Percentiles rank a stretch among this genome's conserved stretches.
phyloP scores from a whole-genome alignment of 768 basidiomycete genomes.

The Tylopilus sp. region DNA sequence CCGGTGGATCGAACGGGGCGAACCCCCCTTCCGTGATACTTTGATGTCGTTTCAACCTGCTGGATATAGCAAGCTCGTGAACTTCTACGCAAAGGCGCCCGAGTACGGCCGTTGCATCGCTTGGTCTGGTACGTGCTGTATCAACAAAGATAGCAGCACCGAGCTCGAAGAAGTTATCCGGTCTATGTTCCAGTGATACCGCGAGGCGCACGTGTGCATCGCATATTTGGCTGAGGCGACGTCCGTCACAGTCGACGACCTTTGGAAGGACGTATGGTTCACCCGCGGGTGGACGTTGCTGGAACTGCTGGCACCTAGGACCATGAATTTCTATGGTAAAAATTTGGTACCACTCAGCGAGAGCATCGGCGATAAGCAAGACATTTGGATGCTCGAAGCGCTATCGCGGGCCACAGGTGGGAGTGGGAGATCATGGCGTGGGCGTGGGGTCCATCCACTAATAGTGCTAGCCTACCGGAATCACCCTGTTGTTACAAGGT shows the following conservation, averaged over 20 bases:
- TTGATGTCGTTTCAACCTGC: conserved; percentile 27
- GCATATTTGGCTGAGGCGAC: conserved; percentile 8
- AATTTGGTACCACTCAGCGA: no score
- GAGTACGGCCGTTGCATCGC: conserved; percentile 25
- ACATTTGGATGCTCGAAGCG: no score
- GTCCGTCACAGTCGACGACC: conserved; percentile 1
- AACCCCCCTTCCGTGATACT: conserved; percentile 28
- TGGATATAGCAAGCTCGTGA: conserved; percentile 25
- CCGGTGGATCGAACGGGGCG: conserved; percentile 29
- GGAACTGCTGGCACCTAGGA: conserved; percentile 14
- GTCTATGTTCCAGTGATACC: conserved; percentile 15
- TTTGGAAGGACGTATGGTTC: conserved; percentile 7
- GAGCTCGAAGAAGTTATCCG: conserved; percentile 13
- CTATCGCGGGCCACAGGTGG: no score
- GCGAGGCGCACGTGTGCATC: conserved; percentile 12
- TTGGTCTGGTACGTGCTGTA: conserved; percentile 24
- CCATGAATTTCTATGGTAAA: no score
- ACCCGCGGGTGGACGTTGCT: conserved; percentile 14
- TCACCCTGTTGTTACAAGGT: conserved; percentile 29
- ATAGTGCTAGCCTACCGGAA: conserved; percentile 29
- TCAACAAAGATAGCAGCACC: conserved; percentile 13
- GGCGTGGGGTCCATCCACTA: conserved; percentile 24
- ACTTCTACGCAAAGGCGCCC: conserved; percentile 25
- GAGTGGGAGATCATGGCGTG: conserved; percentile 35
- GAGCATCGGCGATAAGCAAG: no score